A percentile compares a stretch with the other conserved stretches of the same genome.
phyloP scores from a whole-genome alignment of 2,329 filamentous ascomycete genomes.

The Clarireedia monteithiana region DNA sequence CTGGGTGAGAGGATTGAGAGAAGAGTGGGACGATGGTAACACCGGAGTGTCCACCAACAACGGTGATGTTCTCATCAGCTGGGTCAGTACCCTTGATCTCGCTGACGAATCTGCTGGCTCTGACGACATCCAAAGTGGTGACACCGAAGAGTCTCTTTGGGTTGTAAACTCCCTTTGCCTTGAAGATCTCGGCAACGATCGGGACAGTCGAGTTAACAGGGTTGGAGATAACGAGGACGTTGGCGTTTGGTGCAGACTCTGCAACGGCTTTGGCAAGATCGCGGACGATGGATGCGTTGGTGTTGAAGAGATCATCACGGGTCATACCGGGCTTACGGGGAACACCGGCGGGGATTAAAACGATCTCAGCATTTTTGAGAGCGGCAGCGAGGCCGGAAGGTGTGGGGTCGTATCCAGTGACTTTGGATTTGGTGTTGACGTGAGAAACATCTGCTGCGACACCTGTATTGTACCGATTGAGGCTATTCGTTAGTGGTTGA shows the following conservation, averaged over 20 bases:
- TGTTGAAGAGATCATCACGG: conserved; percentile 98
- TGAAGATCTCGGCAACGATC: conserved; percentile 94
- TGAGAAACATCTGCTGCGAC: conserved; percentile 95
- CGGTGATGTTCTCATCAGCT: conserved; percentile 86
- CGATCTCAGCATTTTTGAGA: conserved; percentile 87
- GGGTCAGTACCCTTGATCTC: conserved; percentile 89
- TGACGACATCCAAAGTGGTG: conserved; percentile 96
- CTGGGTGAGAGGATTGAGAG: conserved; percentile 82
- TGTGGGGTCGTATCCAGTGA: conserved; percentile 79
- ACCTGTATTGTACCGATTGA: conserved; percentile 58
- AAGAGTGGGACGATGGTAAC: conserved; percentile 98
- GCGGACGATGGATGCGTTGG: conserved; percentile 97
- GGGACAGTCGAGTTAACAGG: conserved; percentile 98
- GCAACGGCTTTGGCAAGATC: conserved; percentile 83
- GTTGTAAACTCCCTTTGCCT: conserved; percentile 88
- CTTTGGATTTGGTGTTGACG: conserved; percentile 85
- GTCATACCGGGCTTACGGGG: conserved; percentile 99
- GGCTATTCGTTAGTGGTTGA: not conserved
- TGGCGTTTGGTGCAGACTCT: conserved; percentile 85
- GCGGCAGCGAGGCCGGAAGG: conserved; percentile 80
- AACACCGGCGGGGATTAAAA: conserved; percentile 96
- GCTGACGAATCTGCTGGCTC: conserved; percentile 92
- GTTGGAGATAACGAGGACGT: conserved; percentile 96
- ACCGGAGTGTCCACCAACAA: conserved; percentile 94
- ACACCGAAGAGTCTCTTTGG: conserved; percentile 95